phyloP scores from a whole-genome alignment of 2,329 filamentous ascomycete species.

The Colletotrichum karsti region DNA sequence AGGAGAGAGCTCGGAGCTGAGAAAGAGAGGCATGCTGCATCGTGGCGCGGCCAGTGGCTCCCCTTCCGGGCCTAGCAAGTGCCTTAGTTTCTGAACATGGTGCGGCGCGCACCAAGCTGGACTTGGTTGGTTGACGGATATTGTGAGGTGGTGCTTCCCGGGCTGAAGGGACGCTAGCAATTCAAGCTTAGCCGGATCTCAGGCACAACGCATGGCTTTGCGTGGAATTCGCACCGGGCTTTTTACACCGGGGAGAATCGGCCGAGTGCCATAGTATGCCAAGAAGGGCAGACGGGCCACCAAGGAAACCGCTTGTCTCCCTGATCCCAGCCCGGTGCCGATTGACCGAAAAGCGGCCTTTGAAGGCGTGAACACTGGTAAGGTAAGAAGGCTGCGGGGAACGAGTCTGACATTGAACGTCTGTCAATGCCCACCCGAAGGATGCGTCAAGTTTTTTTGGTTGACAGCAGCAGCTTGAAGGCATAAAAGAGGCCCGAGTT shows the following conservation, averaged over 20 bases:
- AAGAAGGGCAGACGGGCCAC: background rate
- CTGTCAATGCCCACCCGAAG: background rate
- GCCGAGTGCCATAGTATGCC: background rate
- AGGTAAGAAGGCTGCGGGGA: background rate
- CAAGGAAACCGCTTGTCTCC: background rate
- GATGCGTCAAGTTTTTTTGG: background rate
- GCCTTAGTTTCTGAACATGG: background rate
- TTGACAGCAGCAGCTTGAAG: background rate
- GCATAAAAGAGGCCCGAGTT: constrained; percentile 3
- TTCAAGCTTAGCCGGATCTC: constrained; percentile 23
- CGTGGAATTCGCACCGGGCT: background rate
- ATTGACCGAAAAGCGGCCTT: background rate
- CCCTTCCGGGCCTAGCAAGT: background rate
- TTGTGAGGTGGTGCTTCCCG: background rate
- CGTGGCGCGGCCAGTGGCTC: background rate
- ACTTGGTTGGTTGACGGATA: background rate
- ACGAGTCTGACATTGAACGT: background rate
- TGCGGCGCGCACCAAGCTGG: background rate
- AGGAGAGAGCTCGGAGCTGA: no score
- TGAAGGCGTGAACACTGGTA: background rate
- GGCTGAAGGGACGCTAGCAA: constrained; percentile 20
- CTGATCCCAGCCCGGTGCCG: background rate
- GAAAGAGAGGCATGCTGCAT: no score
- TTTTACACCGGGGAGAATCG: background rate
- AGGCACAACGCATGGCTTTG: constrained; percentile 7